Base-by-base conservation (phyloP, 768 basidiomycete species). In the Chlorophyllum brunneum region DNA sequence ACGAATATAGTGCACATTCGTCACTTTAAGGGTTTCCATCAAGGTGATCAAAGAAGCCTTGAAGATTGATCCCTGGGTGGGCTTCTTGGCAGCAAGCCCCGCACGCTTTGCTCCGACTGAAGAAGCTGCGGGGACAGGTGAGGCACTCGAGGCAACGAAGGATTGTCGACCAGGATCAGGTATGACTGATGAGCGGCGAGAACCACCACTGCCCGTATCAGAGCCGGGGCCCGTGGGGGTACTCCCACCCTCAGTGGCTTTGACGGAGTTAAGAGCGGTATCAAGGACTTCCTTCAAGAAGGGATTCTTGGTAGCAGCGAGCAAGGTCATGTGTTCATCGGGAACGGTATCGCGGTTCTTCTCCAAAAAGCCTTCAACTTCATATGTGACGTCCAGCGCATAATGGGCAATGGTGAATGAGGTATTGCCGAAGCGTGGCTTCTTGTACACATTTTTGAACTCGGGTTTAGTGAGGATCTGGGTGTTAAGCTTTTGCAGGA, bases 261-360 rank as follows among this genome's bases (percentile, higher is more conserved):
- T 89, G 31, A 82, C 79, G 30, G 82, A 89, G 42, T 84, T 81
- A 20, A 95, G 79, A 11, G 95, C 93, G 5, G 90, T 80, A 62
- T 98, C 95, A 31, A 99, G 75, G 34, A 98, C 95, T 65, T 98
- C 95, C 67, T 88, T 92, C 48, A 99, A 72, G 78, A 99, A 98
- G 9, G 84, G 72, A 63, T 98, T 99, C 67, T 88, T 89, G 6
- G 95, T 94, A 11, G 78, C 69, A 39, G 88, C 86, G 30, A 99
- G 78, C 8, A 98, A 76, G 2, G 83, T 73, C 81, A 99, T 92
- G 50, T 98, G 97, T 63, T 99, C 97, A 60, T 99, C 97, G 2
- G 97, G 97, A 3, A 99, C 97, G 1, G 97, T 98, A 66, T 99
- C 97, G 52, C 95, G 78, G 65, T 99, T 99, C 75, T 99, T 99